phyloP scores from a whole-genome alignment of 2,329 filamentous ascomycete species.

The Alternaria longipes region DNA sequence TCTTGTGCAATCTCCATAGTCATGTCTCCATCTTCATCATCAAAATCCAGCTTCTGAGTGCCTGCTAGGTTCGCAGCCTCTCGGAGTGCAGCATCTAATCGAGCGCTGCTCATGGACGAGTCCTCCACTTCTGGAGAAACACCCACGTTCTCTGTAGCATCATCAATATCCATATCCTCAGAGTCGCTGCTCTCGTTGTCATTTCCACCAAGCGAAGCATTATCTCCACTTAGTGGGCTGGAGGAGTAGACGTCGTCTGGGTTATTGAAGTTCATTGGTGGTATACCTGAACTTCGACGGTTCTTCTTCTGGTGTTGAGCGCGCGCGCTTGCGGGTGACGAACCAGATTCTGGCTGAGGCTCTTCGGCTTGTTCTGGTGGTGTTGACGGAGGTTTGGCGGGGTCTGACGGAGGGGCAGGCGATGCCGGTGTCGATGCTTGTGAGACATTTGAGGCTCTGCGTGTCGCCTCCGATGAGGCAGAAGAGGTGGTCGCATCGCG shows the following conservation, averaged over 20 bases:
- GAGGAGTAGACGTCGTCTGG: constrained; percentile 75
- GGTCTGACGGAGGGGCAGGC: constrained; percentile 54
- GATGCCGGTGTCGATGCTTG: constrained; percentile 42
- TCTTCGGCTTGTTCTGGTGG: constrained; percentile 69
- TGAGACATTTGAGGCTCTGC: constrained; percentile 72
- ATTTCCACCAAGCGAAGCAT: constrained; percentile 50
- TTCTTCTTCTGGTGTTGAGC: constrained; percentile 69
- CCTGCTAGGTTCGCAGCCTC: constrained; percentile 79
- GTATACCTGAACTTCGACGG: constrained; percentile 71
- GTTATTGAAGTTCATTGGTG: constrained; percentile 70
- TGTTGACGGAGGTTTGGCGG: constrained; percentile 68
- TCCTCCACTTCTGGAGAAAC: constrained; percentile 65
- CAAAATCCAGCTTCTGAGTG: constrained; percentile 70
- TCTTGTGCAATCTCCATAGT: constrained; percentile 67
- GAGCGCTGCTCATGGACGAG: constrained; percentile 73
- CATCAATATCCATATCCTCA: constrained; percentile 67
- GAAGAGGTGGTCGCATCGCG: constrained; percentile 84
- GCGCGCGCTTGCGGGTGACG: constrained; percentile 72
- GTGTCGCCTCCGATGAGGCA: constrained; percentile 75
- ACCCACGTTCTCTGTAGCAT: constrained; percentile 71
- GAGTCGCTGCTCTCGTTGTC: constrained; percentile 64
- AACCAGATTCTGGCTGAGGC: constrained; percentile 64
- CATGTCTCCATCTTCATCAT: constrained; percentile 58
- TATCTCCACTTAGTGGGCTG: constrained; percentile 75
- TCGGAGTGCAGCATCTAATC: constrained; percentile 79